A percentile compares a stretch with the other conserved stretches of the same genome.
Conservation (phyloP, 2,329 filamentous ascomycete species). For the Alternaria tenuissima region DNA sequence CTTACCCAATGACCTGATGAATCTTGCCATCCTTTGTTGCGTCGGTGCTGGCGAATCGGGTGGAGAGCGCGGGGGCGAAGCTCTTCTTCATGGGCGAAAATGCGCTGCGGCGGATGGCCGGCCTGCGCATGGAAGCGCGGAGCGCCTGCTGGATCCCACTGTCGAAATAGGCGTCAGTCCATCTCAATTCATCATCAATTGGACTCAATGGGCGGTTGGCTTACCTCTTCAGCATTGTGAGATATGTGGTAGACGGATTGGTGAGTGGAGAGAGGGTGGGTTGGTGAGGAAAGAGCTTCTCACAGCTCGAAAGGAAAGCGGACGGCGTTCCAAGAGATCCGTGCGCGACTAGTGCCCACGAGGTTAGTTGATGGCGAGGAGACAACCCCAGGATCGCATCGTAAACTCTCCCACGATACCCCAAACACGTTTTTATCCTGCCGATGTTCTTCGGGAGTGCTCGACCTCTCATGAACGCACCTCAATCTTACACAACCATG, state of each 20-base stretch:
- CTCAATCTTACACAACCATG: neutral
- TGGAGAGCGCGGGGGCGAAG: conserved; percentile 65
- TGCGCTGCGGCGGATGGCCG: conserved; percentile 60
- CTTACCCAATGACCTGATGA: conserved; percentile 67
- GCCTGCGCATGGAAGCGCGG: conserved; percentile 67
- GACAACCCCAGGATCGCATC: neutral
- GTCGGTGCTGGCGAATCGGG: conserved; percentile 70
- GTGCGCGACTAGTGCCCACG: conserved; percentile 17
- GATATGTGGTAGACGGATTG: conserved; percentile 53
- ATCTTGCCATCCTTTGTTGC: conserved; percentile 68
- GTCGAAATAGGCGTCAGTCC: conserved; percentile 49
- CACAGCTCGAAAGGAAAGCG: conserved; percentile 19
- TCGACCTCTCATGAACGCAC: neutral
- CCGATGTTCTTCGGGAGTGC: neutral
- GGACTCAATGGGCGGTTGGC: conserved; percentile 37
- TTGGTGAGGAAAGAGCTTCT: conserved; percentile 33
- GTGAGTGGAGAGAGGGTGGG: conserved; percentile 39
- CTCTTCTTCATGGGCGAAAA: conserved; percentile 66
- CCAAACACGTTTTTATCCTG: neutral
- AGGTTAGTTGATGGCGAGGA: conserved; percentile 8
- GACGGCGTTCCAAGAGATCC: conserved; percentile 12
- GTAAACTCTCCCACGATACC: neutral
- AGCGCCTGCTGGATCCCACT: conserved; percentile 73
- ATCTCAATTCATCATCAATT: conserved; percentile 49
- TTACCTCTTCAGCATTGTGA: conserved; percentile 70